Evolutionary conservation across 345 rosid species (phyloP).

Genomic region (Punica granatum): DNA sequence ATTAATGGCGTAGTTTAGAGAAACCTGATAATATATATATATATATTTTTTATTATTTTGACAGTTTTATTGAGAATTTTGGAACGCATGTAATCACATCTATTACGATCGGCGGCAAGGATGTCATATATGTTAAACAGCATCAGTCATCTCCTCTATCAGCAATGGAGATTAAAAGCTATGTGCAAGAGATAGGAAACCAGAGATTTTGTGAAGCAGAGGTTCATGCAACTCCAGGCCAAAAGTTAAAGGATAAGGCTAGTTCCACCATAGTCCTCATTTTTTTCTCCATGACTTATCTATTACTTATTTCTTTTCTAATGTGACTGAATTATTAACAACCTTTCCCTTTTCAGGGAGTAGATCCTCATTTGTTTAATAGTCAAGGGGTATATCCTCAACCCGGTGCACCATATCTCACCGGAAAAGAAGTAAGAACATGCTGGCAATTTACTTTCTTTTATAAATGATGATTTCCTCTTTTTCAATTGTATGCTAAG

Average conservation of each 20-base stretch:
- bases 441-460: not conserved
- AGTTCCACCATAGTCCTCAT: conserved; percentile 21
- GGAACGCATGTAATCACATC: conserved; percentile 70
- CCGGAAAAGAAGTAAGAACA: conserved; percentile 58
- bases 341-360: conserved; percentile 26
- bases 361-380: conserved; percentile 57
- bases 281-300: conserved; percentile 2
- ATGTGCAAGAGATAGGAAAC: conserved; percentile 58
- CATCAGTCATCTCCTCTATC: conserved; percentile 62
- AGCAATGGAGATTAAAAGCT: conserved; percentile 44
- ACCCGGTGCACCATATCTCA: conserved; percentile 41
- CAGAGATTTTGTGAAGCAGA: conserved; percentile 50
- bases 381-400: conserved; percentile 82
- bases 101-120: conserved; percentile 71
- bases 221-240: conserved; percentile 39
- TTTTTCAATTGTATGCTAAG: not conserved
- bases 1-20: not conserved
- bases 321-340: conserved; percentile 4
- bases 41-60: conserved; percentile 7
- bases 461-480: not conserved
- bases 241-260: conserved; percentile 58
- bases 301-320: not conserved
- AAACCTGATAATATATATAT: conserved; percentile 6
- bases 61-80: conserved; percentile 64
- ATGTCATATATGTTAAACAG: conserved; percentile 62